Percentiles rank a stretch among this genome's conserved stretches.
Evolutionary conservation across 2,329 filamentous ascomycete genomes (phyloP).

Genomic region (Aspergillus clavatus): DNA sequence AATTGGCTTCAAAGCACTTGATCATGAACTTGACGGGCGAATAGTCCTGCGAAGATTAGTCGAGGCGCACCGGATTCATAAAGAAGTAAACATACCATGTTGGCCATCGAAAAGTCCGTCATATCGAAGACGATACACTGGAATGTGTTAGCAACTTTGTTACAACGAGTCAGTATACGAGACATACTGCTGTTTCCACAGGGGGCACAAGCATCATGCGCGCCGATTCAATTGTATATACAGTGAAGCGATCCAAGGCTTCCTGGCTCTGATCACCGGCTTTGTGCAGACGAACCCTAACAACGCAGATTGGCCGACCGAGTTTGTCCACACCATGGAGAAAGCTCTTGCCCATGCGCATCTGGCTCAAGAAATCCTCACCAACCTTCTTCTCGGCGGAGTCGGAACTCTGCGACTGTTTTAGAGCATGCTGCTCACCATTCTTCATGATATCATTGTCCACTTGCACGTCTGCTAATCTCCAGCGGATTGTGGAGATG

Average conservation of each 20-base stretch:
- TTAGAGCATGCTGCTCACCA: conserved; percentile 65
- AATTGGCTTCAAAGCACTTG: conserved; percentile 98
- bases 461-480: conserved; percentile 74
- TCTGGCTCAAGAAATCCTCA: conserved; percentile 74
- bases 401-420: conserved; percentile 56
- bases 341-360: conserved; percentile 89
- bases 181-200: conserved; percentile 83
- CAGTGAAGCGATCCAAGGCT: conserved; percentile 81
- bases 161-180: not conserved
- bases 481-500: conserved; percentile 90
- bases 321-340: conserved; percentile 80
- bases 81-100: conserved; percentile 64
- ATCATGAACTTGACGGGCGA: conserved; percentile 98
- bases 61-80: not conserved
- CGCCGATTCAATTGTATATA: conserved; percentile 92
- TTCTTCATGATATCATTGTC: conserved; percentile 80
- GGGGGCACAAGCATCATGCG: conserved; percentile 73
- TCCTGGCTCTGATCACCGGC: conserved; percentile 77
- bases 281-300: conserved; percentile 75
- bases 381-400: conserved; percentile 61
- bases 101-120: conserved; percentile 86
- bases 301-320: conserved; percentile 80
- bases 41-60: conserved; percentile 61
- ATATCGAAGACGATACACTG: conserved; percentile 94
- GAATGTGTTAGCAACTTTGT: conserved; percentile 18